Evolutionary conservation across 495 filamentous ascomycete species (phyloP).

Genomic region (Penicillium riverlandense): DNA sequence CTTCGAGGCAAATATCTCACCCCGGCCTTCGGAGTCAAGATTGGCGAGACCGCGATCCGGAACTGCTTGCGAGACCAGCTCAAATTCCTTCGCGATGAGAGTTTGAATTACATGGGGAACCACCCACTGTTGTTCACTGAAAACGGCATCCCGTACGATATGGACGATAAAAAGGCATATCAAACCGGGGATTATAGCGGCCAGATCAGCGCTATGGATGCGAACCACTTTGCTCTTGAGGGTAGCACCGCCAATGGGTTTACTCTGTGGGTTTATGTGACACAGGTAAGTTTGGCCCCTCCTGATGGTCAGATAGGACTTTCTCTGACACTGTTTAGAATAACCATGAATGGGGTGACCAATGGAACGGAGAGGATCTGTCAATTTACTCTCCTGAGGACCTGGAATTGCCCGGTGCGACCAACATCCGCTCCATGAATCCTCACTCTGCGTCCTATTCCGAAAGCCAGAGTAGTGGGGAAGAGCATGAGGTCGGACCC

Average conservation of each 20-base stretch:
- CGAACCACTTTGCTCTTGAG: constrained; percentile 90
- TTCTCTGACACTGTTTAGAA: constrained; percentile 44
- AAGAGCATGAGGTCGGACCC: constrained; percentile 53
- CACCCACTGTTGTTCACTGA: constrained; percentile 91
- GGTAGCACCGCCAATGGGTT: constrained; percentile 74
- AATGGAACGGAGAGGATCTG: constrained; percentile 96
- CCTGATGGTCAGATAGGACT: neutral
- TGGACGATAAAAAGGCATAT: constrained; percentile 94
- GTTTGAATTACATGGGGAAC: constrained; percentile 79
- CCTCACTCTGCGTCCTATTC: constrained; percentile 52
- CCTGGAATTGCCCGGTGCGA: constrained; percentile 48
- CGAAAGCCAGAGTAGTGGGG: constrained; percentile 46
- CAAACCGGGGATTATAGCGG: constrained; percentile 94
- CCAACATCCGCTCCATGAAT: constrained; percentile 21
- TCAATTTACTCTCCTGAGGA: constrained; percentile 86
- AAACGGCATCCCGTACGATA: constrained; percentile 97
- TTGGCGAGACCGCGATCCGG: constrained; percentile 91
- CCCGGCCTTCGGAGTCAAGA: constrained; percentile 82
- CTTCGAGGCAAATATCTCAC: constrained; percentile 81
- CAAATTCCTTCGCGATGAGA: constrained; percentile 80
- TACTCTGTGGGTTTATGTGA: constrained; percentile 81
- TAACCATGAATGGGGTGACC: constrained; percentile 82
- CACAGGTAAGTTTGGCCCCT: constrained; percentile 45
- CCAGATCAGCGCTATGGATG: constrained; percentile 91
- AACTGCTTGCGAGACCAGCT: constrained; percentile 92